Evolutionary conservation across 495 filamentous ascomycete species (phyloP), one percentile per base, ranked within the genome.

Genomic region (Chlorociboria aeruginascens): DNA sequence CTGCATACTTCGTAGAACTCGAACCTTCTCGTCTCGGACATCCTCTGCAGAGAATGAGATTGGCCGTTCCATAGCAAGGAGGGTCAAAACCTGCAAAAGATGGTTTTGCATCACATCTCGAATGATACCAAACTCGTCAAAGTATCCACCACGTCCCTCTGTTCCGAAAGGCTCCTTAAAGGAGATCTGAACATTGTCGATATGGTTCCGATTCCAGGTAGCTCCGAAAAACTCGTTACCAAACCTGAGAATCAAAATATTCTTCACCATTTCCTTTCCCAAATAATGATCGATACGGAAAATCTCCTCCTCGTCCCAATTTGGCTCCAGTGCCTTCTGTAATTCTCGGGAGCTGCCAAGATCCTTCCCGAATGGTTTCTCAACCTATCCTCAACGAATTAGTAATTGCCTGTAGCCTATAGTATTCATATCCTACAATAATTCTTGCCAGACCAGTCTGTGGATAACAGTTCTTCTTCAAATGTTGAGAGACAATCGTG

Each of bases 261-360:
- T 99, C 78, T 99, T 99, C 47, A 99, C 93, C 93, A 99, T 99
- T 73, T 99, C 93, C 78, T 99, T 99, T 56, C 93, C 93, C 35
- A 99, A 78, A 64, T 99, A 99, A 70, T 99, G 93, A 65, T 99
- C 93, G 61, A 99, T 99, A 60, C 93, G 90, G 80, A 93, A 99
- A 56, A 97, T 86, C 72, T 99, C 93, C 40, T 99, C 93, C 67
- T 99, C 93, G 62, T 85, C 94, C 93, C 93, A 99, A 71, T 97
- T 87, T 31, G 93, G 93, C 57, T 89, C 88, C 43, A 99, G 75
- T 3, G 93, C 90, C 64, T 87, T 93, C 59, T 97, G 88, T 38
- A 99, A 78, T 60, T 94, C 87, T 43, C 93, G 82, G 37, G 93
- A 97, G 73, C 87, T 95, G 38, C 74, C 77, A 44, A 99, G 76